Percentiles rank a stretch among this genome's conserved stretches.
Evolutionary conservation across 352 stramenopile species (phyloP).

Genomic region (Phytophthora sp.): DNA sequence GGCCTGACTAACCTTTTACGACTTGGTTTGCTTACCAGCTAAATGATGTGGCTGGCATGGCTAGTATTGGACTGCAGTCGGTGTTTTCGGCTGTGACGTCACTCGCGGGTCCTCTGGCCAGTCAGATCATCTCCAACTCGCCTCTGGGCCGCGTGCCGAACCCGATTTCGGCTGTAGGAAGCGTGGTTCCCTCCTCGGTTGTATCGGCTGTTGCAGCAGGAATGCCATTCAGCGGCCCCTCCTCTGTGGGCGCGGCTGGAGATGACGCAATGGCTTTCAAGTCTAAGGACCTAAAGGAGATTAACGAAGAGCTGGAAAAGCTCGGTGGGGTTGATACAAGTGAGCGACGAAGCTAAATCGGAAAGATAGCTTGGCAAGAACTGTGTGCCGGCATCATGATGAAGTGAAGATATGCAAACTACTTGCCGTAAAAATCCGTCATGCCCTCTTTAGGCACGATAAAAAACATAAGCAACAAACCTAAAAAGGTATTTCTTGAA

Average conservation of each 20-base stretch:
- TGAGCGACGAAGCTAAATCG: constrained; percentile 30
- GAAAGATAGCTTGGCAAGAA: constrained; percentile 1
- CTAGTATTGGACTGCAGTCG: constrained; percentile 80
- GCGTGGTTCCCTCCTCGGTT: constrained; percentile 52
- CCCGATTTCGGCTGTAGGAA: constrained; percentile 71
- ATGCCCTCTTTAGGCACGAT: neutral
- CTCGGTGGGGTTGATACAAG: constrained; percentile 48
- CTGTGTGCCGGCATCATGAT: neutral
- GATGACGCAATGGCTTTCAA: constrained; percentile 47
- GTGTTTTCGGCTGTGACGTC: constrained; percentile 78
- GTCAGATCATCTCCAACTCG: constrained; percentile 73
- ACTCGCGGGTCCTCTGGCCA: constrained; percentile 70
- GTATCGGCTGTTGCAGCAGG: constrained; percentile 50
- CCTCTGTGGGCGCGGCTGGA: constrained; percentile 17
- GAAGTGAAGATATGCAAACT: constrained; percentile 2
- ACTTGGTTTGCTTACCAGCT: constrained; percentile 41
- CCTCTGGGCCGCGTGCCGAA: constrained; percentile 77
- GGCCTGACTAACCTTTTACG: neutral
- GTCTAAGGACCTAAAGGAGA: constrained; percentile 66
- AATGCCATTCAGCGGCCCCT: constrained; percentile 41
- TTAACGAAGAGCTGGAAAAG: constrained; percentile 76
- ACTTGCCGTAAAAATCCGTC: neutral
- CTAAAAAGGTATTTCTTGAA: constrained; percentile 17
- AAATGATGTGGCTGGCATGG: constrained; percentile 77
- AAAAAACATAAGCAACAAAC: constrained; percentile 23